Percentiles rank a stretch among this genome's conserved stretches.
phyloP scores from a whole-genome alignment of 495 filamentous ascomycete genomes.

The Penicillium malachiteum region DNA sequence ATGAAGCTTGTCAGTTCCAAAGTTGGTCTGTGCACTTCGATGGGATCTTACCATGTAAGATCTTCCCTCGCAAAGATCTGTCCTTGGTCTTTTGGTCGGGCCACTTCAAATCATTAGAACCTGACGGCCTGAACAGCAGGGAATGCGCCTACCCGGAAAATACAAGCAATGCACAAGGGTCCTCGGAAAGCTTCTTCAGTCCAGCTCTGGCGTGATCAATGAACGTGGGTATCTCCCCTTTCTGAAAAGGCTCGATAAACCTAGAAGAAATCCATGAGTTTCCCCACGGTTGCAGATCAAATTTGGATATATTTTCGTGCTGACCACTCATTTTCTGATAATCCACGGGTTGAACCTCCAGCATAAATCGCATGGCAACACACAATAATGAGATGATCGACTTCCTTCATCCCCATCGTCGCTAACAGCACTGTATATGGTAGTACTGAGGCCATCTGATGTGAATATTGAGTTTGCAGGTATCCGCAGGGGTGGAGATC shows the following conservation, averaged over 20 bases:
- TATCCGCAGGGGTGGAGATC: too few species aligned
- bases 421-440: neutral
- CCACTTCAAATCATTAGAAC: constrained; percentile 42
- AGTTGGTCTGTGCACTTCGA: neutral
- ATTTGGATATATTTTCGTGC: neutral
- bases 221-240: constrained; percentile 70
- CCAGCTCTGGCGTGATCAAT: constrained; percentile 69
- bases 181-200: constrained; percentile 43
- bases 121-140: neutral
- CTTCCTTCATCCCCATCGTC: neutral
- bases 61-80: constrained; percentile 58
- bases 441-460: too few species aligned
- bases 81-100: constrained; percentile 55
- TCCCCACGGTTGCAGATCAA: too few species aligned
- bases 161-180: constrained; percentile 49
- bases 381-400: constrained; percentile 62
- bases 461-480: too few species aligned
- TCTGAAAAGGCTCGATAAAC: constrained; percentile 67
- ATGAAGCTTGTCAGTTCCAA: neutral
- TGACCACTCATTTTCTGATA: constrained; percentile 66
- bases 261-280: constrained; percentile 13
- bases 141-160: constrained; percentile 64
- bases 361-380: constrained; percentile 82
- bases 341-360: constrained; percentile 58
- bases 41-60: constrained; percentile 56